Percentiles rank a stretch among this genome's conserved stretches.
Conservation (phyloP, 495 filamentous ascomycete species). For the Trichocladium uniseriatum region DNA sequence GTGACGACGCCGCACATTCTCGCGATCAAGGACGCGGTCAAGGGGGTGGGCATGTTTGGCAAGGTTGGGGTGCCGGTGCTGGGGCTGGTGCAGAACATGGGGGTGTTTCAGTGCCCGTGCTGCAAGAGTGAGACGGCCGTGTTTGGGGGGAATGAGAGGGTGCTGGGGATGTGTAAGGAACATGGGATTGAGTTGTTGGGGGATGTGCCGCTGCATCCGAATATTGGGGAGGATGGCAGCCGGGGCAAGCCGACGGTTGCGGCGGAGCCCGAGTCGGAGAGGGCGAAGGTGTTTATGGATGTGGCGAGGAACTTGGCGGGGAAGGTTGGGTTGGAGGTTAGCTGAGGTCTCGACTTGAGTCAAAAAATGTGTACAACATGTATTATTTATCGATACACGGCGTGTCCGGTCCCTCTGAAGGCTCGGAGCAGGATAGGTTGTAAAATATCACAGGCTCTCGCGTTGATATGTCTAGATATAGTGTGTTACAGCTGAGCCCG, state of each 20-base stretch:
- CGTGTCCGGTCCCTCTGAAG: no score
- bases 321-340: conserved; percentile 35
- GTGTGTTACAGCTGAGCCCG: no score
- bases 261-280: conserved; percentile 62
- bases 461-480: no score
- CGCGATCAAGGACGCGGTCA: conserved; percentile 77
- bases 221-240: conserved; percentile 84
- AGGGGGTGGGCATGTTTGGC: conserved; percentile 84
- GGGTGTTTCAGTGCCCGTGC: conserved; percentile 68
- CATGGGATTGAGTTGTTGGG: conserved; percentile 68
- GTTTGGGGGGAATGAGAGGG: conserved; percentile 53
- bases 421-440: no score
- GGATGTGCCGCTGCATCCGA: conserved; percentile 80
- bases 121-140: conserved; percentile 68
- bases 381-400: no score
- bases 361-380: no score
- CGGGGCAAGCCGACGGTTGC: conserved; percentile 85
- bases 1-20: conserved; percentile 91
- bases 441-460: no score
- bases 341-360: no score
- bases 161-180: conserved; percentile 39
- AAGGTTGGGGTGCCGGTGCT: conserved; percentile 67
- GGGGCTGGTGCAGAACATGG: conserved; percentile 97
- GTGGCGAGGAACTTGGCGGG: conserved; percentile 55
- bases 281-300: conserved; percentile 59